Evolutionary conservation across 805 yeast genomes (phyloP).

Genomic region (Candida broadrunensis): DNA sequence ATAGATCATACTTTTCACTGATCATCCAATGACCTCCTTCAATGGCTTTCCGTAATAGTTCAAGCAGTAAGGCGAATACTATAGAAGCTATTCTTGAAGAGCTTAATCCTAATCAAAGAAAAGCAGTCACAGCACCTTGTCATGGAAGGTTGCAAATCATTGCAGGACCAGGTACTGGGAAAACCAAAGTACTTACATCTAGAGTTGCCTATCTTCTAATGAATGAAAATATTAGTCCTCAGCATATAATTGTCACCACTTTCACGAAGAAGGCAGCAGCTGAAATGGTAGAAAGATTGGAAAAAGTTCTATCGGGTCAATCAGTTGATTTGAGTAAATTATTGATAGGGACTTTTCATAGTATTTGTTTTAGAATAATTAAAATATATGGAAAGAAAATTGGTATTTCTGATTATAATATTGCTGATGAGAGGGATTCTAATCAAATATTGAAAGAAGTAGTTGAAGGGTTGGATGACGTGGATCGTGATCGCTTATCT

Average conservation of each 20-base stretch:
- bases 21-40: no score
- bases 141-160: conserved; percentile 44
- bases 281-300: conserved; percentile 72
- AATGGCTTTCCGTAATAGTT: no score
- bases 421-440: conserved; percentile 68
- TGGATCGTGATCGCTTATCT: conserved; percentile 13
- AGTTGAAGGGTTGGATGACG: conserved; percentile 19
- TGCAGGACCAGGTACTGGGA: conserved; percentile 69
- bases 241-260: conserved; percentile 75
- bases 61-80: no score
- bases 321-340: conserved; percentile 43
- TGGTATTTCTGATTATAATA: conserved; percentile 44
- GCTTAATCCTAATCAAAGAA: conserved; percentile 39
- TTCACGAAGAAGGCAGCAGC: conserved; percentile 91
- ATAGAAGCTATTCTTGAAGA: no score
- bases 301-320: conserved; percentile 25
- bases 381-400: conserved; percentile 50
- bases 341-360: conserved; percentile 86
- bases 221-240: conserved; percentile 52
- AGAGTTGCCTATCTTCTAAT: conserved; percentile 71
- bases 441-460: conserved; percentile 43
- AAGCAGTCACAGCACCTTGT: conserved; percentile 43
- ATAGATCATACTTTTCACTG: no score
- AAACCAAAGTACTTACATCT: conserved; percentile 78
- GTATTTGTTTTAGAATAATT: conserved; percentile 66